Conservation (phyloP, 768 basidiomycete species). For the Hirschioporus abietinus region DNA sequence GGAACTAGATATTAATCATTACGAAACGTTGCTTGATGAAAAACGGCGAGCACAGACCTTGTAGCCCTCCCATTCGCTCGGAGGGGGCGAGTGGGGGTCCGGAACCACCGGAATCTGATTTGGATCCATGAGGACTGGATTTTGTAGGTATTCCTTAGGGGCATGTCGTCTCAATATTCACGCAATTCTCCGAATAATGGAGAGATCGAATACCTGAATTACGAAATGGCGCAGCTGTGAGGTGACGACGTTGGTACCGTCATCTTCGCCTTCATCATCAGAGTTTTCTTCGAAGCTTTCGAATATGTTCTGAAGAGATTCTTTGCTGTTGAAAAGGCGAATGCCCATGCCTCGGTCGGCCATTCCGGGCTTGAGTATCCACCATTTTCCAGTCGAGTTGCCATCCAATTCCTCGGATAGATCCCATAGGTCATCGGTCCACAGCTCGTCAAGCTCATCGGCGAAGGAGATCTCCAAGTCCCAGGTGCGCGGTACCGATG, state of each 20-base stretch:
- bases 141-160: constrained; percentile 75
- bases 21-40: constrained; percentile 4
- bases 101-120: constrained; percentile 30
- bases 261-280: constrained; percentile 32
- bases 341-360: constrained; percentile 96
- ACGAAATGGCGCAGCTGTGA: constrained; percentile 95
- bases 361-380: constrained; percentile 97
- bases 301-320: constrained; percentile 68
- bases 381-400: constrained; percentile 50
- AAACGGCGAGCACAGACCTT: constrained; percentile 43
- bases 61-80: constrained; percentile 36
- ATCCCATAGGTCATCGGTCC: constrained; percentile 91
- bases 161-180: constrained; percentile 6
- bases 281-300: constrained; percentile 67
- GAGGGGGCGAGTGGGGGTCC: constrained; percentile 17
- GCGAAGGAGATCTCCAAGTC: constrained; percentile 82
- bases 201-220: constrained; percentile 61
- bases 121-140: constrained; percentile 77
- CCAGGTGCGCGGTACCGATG: constrained; percentile 68
- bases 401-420: constrained; percentile 51
- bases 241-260: constrained; percentile 57
- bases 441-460: constrained; percentile 92
- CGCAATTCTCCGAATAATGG: constrained; percentile 8
- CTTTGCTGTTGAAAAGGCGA: constrained; percentile 77
- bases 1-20: constrained; percentile 58